phyloP scores from a whole-genome alignment of 345 rosid genomes.

The Garcia nutans region DNA sequence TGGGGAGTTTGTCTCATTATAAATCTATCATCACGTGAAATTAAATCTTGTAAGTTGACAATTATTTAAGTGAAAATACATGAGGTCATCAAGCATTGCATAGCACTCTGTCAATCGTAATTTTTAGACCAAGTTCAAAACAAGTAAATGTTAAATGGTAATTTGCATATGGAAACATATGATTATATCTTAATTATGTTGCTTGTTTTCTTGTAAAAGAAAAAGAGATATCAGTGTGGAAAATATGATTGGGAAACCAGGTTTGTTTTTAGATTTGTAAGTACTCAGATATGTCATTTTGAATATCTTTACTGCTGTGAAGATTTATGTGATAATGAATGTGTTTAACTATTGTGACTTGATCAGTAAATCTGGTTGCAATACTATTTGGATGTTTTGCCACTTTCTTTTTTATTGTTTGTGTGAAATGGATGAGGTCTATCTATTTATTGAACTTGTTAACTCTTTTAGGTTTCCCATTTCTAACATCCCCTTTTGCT shows the following conservation, averaged over 20 bases:
- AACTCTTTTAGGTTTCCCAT: neutral
- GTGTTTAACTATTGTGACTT: neutral
- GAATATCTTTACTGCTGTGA: neutral
- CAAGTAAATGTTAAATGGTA: neutral
- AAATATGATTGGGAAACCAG: neutral
- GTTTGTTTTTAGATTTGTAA: neutral
- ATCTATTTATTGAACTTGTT: neutral
- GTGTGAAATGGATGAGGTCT: neutral
- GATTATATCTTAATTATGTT: neutral
- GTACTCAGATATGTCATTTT: neutral
- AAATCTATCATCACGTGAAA: neutral
- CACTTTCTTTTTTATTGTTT: neutral
- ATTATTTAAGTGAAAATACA: neutral
- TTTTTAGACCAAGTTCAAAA: neutral
- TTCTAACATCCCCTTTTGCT: constrained; percentile 2
- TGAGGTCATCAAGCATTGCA: neutral
- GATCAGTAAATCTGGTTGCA: neutral
- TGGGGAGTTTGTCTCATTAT: neutral
- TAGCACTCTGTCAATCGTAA: neutral
- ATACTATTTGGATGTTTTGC: neutral
- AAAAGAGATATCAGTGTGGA: neutral
- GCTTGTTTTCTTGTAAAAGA: neutral
- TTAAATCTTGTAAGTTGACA: no score
- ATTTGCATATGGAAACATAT: neutral
- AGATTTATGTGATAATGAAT: neutral